These are phyloP conservation scores for Penicillium argentinense DNA, from an alignment of 495 filamentous ascomycete species.

Conservation along the genomic window DNA sequence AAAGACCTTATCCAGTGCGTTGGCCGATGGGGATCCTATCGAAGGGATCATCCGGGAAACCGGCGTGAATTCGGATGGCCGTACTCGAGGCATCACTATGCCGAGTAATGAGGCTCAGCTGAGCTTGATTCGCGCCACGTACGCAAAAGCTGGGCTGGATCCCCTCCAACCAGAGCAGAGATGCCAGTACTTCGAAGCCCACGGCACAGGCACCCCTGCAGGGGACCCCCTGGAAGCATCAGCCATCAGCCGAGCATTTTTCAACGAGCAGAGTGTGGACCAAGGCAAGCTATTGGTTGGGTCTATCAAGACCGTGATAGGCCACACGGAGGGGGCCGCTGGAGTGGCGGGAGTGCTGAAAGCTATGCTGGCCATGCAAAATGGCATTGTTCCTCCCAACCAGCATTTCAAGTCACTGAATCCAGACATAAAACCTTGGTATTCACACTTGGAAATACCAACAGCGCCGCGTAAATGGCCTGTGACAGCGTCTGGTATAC, in stretches of 20 bases:
- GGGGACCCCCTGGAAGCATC: constrained; percentile 55
- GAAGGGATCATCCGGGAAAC: constrained; percentile 8
- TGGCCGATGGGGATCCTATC: constrained; percentile 9
- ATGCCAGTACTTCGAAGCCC: constrained; percentile 23
- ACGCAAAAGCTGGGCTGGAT: constrained; percentile 25
- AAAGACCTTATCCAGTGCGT: constrained; percentile 22
- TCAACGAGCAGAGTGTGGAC: no score
- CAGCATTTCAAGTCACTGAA: constrained; percentile 52
- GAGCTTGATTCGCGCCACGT: constrained; percentile 22
- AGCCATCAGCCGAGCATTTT: constrained; percentile 39
- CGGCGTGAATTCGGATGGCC: constrained; percentile 22
- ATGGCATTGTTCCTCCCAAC: constrained; percentile 57
- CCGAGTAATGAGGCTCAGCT: constrained; percentile 18
- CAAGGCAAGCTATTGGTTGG: constrained; percentile 54
- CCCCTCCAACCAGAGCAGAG: not conserved
- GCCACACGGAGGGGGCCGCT: constrained; percentile 57
- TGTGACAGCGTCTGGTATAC: not conserved
- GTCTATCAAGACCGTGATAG: constrained; percentile 57
- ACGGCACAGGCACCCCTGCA: constrained; percentile 51
- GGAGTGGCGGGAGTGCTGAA: constrained; percentile 53
- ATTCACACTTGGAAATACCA: constrained; percentile 34
- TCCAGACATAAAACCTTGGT: constrained; percentile 19
- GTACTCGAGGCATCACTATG: constrained; percentile 19
- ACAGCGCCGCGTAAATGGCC: constrained; percentile 17
- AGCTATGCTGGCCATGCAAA: constrained; percentile 42